phyloP scores from a whole-genome alignment of 352 stramenopile genomes.

The Pythium chondricola region DNA sequence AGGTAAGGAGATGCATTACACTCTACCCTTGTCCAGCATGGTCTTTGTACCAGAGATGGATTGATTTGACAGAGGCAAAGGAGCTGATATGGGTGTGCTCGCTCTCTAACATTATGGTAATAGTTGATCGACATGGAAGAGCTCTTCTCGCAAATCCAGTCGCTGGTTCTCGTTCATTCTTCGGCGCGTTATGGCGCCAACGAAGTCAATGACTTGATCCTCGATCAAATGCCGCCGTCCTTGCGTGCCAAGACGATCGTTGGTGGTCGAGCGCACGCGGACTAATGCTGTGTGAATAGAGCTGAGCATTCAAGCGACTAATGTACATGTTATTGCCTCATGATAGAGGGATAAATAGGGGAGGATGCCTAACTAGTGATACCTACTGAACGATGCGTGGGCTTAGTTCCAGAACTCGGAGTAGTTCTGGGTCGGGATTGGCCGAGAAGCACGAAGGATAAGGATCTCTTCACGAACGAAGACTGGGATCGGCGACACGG shows the following conservation, averaged over 20 bases:
- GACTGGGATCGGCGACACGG: conserved; percentile 46
- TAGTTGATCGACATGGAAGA: conserved; percentile 36
- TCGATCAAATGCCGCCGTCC: conserved; percentile 23
- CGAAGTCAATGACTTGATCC: conserved; percentile 28
- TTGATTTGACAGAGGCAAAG: too few species aligned
- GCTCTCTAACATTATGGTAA: background rate
- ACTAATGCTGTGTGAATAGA: too few species aligned
- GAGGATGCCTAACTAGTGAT: too few species aligned
- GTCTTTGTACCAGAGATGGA: too few species aligned
- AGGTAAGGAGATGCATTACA: conserved; percentile 33
- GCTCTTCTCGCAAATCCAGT: conserved; percentile 40
- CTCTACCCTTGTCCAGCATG: too few species aligned
- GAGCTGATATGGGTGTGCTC: too few species aligned
- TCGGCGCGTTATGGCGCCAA: conserved; percentile 50
- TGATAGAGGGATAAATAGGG: too few species aligned
- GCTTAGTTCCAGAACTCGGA: conserved; percentile 71
- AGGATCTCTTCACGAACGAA: conserved; percentile 76
- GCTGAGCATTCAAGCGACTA: too few species aligned
- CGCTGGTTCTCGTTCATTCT: conserved; percentile 69
- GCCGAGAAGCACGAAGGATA: conserved; percentile 60
- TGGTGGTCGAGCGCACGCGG: background rate
- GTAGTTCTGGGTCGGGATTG: conserved; percentile 70
- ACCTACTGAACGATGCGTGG: too few species aligned
- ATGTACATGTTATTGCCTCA: too few species aligned
- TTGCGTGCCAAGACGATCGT: conserved; percentile 42